Evolutionary conservation across 768 basidiomycete genomes (phyloP), one percentile per base, ranked within the genome.

Genomic region (Auriscalpium vulgare): DNA sequence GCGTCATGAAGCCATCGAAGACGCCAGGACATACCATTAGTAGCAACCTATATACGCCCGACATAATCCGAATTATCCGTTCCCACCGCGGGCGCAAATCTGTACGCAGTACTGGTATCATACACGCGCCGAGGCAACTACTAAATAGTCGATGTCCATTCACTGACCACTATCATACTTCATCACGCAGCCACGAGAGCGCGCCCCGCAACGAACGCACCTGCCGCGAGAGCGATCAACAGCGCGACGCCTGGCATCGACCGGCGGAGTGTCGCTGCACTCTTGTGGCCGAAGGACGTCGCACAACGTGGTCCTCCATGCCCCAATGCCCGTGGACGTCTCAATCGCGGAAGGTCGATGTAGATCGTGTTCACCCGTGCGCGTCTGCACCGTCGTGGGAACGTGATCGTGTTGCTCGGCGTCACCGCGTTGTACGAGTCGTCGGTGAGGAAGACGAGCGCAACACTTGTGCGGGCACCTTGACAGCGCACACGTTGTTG

Each of bases 391-490:
- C 0, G 83, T 82, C 13, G 81, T 85, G 9, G 80, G 56, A 65
- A 87, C 17, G 82, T 84, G 61, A 62, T 67, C 1, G 75, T 70
- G 1, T 69, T 61, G 16, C 62, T 67, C 1, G 69, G 66, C 17
- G 64, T 67, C 8, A 69, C 65, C 47, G 74, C 75, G 0, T 67
- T 55, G 36, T 75, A 62, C 4, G 78, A 75, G 29, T 66, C 56
- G 51, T 73, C 67, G 5, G 72, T 78, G 35, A 91, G 71, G 74
- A 88, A 89, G 56, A 91, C 85, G 47, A 91, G 74, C 0, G 87
- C 88, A 56, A 86, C 82, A 35, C 80, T 80, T 0, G 89, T 0
- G 87, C 85, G 43, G 80, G 78, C 44, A 91, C 79, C 7, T 74
- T 74, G 49, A 91, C 73, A 29, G 68, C 60, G 68, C 89, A 91